Conservation (phyloP, 1,284 basidiomycete species). For the Ganoderma meredithae region DNA sequence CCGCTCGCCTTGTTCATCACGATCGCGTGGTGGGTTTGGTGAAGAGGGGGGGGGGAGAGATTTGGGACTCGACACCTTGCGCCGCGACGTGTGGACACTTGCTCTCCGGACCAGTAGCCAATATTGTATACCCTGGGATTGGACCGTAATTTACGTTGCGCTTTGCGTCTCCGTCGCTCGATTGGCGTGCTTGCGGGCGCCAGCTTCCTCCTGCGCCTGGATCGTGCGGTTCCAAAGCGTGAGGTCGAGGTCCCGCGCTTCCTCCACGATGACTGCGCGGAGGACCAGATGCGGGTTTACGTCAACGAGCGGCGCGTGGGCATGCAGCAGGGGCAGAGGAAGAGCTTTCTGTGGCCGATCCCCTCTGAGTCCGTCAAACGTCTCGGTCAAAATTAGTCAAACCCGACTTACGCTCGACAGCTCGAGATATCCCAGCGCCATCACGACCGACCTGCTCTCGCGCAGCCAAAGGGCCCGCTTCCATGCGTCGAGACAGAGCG, state of each 20-base stretch:
- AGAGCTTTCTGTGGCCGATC: slow-evolving; percentile 20
- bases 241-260: slow-evolving; percentile 54
- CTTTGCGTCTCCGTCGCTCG: background rate
- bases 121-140: background rate
- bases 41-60: background rate
- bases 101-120: background rate
- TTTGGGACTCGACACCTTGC: background rate
- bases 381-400: background rate
- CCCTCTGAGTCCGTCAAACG: background rate
- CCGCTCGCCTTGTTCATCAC: slow-evolving; percentile 40
- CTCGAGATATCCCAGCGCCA: slow-evolving; percentile 65
- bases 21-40: slow-evolving; percentile 39
- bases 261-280: slow-evolving; percentile 57
- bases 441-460: slow-evolving; percentile 57
- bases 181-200: background rate
- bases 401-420: slow-evolving; percentile 46
- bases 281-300: slow-evolving; percentile 53
- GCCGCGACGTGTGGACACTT: background rate
- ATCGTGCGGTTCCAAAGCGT: slow-evolving; percentile 52
- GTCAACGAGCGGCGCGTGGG: slow-evolving; percentile 32
- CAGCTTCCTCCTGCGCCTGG: slow-evolving; percentile 23
- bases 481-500: slow-evolving; percentile 53
- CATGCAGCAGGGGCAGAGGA: slow-evolving; percentile 26
- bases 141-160: background rate
- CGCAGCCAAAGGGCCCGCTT: slow-evolving; percentile 51